Conservation (phyloP, 768 basidiomycete species). For the Leccinum fibrillosum region DNA sequence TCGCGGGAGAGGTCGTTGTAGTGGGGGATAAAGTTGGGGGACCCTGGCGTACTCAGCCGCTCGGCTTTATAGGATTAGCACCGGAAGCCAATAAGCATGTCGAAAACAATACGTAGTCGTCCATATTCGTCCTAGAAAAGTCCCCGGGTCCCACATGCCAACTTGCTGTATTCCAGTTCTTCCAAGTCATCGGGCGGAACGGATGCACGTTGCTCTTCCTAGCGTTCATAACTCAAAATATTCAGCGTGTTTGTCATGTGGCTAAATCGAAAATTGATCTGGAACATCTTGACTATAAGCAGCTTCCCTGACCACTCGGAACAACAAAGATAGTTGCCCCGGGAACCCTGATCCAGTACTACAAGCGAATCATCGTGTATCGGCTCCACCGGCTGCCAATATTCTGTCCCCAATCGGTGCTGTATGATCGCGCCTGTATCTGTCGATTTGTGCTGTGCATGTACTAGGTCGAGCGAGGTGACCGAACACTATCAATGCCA, state of each 20-base stretch:
- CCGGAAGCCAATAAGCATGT: conserved; percentile 24
- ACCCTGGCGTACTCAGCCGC: not conserved
- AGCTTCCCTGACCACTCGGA: conserved; percentile 24
- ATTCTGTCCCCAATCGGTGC: conserved; percentile 8
- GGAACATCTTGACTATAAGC: conserved; percentile 21
- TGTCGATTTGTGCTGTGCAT: conserved; percentile 1
- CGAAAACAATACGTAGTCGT: conserved; percentile 26
- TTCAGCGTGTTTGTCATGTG: conserved; percentile 29
- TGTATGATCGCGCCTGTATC: conserved; percentile 4
- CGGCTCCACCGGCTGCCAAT: conserved; percentile 19
- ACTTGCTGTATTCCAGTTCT: conserved; percentile 26
- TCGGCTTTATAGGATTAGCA: conserved; percentile 29
- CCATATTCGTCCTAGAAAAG: conserved; percentile 27
- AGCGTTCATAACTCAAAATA: conserved; percentile 14
- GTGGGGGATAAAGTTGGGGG: conserved; percentile 17
- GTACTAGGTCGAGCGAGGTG: not conserved
- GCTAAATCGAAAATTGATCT: conserved; percentile 22
- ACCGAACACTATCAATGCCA: conserved; percentile 1
- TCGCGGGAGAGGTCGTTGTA: conserved; percentile 4
- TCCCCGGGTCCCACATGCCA: conserved; percentile 25
- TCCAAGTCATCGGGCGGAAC: conserved; percentile 13
- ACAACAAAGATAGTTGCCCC: conserved; percentile 24
- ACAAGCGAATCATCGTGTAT: conserved; percentile 15
- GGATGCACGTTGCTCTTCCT: conserved; percentile 20
- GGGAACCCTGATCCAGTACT: conserved; percentile 20